Conservation (phyloP, 2,329 filamentous ascomycete genomes). For the Sclerotinia spermophila region DNA sequence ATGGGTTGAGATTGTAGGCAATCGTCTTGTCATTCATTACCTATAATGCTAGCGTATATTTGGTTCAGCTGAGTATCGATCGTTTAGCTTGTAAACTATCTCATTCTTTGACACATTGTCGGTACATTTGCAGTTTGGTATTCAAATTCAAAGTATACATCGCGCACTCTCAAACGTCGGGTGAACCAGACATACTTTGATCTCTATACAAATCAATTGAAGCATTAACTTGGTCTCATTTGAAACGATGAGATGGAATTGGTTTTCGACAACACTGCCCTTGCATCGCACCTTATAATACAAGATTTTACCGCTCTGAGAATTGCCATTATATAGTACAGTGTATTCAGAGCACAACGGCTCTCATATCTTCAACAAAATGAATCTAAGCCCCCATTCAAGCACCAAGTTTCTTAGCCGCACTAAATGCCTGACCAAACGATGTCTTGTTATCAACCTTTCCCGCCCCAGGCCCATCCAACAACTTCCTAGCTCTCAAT, state of each 20-base stretch:
- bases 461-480: constrained; percentile 36
- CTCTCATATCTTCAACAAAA: neutral
- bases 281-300: neutral
- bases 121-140: neutral
- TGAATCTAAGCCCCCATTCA: neutral
- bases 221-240: neutral
- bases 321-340: neutral
- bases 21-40: neutral
- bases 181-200: too few relatives aligned
- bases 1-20: neutral
- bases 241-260: neutral
- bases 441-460: constrained; percentile 7
- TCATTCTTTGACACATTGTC: neutral
- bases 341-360: neutral
- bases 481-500: constrained; percentile 63
- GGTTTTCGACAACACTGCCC: neutral
- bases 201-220: neutral
- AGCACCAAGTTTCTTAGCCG: constrained; percentile 19
- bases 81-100: neutral
- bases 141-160: neutral
- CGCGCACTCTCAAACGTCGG: neutral
- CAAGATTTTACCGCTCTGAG: neutral
- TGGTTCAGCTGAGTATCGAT: neutral
- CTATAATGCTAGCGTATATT: neutral
- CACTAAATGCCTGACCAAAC: constrained; percentile 6